Evolutionary conservation across 306 rosid genomes (phyloP).

Genomic region (Inga leiocalycina): DNA sequence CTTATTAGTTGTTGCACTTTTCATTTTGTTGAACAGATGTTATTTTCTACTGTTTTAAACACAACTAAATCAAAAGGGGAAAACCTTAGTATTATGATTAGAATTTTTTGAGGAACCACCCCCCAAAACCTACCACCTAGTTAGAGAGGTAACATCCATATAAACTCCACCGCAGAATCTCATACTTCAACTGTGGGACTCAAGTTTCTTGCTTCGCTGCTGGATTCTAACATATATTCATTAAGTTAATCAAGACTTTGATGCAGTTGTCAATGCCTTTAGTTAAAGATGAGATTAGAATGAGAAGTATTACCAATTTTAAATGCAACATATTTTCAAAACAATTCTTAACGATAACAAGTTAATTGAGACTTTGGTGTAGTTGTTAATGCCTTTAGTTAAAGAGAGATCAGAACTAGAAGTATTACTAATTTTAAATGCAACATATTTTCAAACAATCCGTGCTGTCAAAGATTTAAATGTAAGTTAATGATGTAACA

Average conservation of each 20-base stretch:
- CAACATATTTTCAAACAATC: background rate
- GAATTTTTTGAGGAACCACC: background rate
- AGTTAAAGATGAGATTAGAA: background rate
- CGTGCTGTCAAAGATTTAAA: background rate
- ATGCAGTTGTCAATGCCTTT: background rate
- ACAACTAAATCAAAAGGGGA: background rate
- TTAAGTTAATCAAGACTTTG: background rate
- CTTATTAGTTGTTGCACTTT: constrained; percentile 7
- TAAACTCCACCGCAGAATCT: background rate
- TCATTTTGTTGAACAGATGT: constrained; percentile 5
- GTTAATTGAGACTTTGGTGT: background rate
- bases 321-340: background rate
- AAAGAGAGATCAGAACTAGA: background rate
- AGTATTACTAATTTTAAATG: background rate
- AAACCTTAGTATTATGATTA: background rate
- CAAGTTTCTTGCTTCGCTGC: background rate
- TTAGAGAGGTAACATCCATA: background rate
- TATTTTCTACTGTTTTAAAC: background rate
- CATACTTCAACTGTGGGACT: background rate
- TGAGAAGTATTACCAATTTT: background rate
- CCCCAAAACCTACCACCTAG: background rate
- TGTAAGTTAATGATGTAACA: background rate
- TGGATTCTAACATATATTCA: background rate
- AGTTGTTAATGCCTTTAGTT: background rate
- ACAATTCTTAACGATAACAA: background rate